Evolutionary conservation across 495 filamentous ascomycete species (phyloP), one percentile per base, ranked within the genome.

Genomic region (Terfezia boudieri): DNA sequence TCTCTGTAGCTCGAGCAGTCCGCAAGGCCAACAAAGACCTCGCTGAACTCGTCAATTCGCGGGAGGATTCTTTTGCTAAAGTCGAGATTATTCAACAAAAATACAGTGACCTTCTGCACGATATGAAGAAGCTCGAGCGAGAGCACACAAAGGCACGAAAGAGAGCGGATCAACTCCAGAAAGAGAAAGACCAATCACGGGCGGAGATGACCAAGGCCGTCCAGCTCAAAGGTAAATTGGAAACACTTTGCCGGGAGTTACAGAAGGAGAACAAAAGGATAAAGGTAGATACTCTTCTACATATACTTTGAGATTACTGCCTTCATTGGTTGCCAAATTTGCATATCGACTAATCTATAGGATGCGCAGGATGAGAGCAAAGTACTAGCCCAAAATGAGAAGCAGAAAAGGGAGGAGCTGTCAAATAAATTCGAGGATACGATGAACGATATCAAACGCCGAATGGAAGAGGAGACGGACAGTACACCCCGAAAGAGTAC

Each of bases 81-180:
- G 81, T 96, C 56, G 90, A 98, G 23, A 76, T 81, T 17, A 75
- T 95, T 2, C 86, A 87, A 57, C 92, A 84, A 59, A 86, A 86
- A 62, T 95, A 88, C 56, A 83, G 84, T 49, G 88, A 96, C 58
- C 76, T 95, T 3, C 73, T 94, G 53, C 79, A 82, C 41, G 86
- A 94, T 55, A 92, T 98, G 86, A 94, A 93, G 62, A 79, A 86
- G 52, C 74, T 92, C 56, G 89, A 96, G 65, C 82, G 88, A 35
- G 90, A 96, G 54, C 84, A 93, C 62, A 73, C 82, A 43, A 96
- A 94, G 70, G 87, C 86, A 63, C 94, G 94, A 71, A 98, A 95
- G 69, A 81, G 86, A 9, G 85, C 82, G 14, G 90, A 98, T 68
- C 83, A 86, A 61, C 66, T 96, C 55, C 90, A 98, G 69, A 96